Percentiles rank a stretch among this genome's conserved stretches.
phyloP scores from a whole-genome alignment of 2,329 filamentous ascomycete genomes.

The Fusarium odoratissimum region DNA sequence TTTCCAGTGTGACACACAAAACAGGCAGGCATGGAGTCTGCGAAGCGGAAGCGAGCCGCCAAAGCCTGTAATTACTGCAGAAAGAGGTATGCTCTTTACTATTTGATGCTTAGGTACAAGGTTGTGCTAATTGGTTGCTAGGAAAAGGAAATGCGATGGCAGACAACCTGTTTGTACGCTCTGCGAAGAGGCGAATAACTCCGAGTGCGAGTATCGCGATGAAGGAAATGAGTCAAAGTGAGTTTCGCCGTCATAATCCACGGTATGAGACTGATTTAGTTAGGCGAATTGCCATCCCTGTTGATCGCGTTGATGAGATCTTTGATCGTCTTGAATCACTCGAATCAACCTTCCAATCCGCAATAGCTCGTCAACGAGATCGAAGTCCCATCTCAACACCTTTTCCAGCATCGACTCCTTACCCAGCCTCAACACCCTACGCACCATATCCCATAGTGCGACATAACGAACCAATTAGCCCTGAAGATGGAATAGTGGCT shows the following conservation, averaged over 20 bases:
- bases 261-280: rapidly evolving
- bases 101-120: no score
- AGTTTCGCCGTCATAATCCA: rapidly evolving
- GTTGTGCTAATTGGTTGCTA: background rate
- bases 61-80: slow-evolving; percentile 41
- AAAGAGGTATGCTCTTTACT: slow-evolving; percentile 18
- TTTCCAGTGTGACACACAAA: slow-evolving; percentile 7
- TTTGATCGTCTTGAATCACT: slow-evolving; percentile 32
- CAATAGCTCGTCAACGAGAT: slow-evolving; percentile 21
- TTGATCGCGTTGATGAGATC: slow-evolving; percentile 36
- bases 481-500: slow-evolving; percentile 8
- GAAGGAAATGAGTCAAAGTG: slow-evolving; percentile 14
- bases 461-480: slow-evolving; percentile 18
- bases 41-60: slow-evolving; percentile 41
- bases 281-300: slow-evolving; percentile 8
- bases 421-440: background rate
- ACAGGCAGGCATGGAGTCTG: slow-evolving; percentile 29
- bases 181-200: slow-evolving; percentile 38
- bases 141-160: slow-evolving; percentile 39
- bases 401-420: slow-evolving; percentile 9
- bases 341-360: slow-evolving; percentile 21
- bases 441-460: background rate
- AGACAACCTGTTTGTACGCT: slow-evolving; percentile 34
- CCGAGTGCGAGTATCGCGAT: slow-evolving; percentile 34
- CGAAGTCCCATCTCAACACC: slow-evolving; percentile 19